Percentiles rank a stretch among this genome's conserved stretches.
Conservation (phyloP, 2,329 filamentous ascomycete species). For the Gyromitra esculenta region DNA sequence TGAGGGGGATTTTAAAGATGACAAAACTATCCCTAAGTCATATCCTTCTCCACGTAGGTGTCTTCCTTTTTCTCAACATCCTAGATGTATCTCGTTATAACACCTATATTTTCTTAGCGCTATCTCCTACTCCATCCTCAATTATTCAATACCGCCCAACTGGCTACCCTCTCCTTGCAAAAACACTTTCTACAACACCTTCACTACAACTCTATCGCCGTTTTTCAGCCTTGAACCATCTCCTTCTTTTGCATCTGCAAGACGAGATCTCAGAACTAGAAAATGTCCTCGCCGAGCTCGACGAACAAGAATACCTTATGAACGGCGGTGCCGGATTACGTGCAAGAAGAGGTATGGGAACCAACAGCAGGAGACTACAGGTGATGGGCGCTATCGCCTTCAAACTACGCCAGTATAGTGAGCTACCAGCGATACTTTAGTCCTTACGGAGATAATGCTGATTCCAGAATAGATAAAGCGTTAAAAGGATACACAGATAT, state of each 20-base stretch:
- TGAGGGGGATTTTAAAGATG: background rate
- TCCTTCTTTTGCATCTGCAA: constrained; percentile 82
- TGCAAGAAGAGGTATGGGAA: constrained; percentile 53
- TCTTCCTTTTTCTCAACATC: background rate
- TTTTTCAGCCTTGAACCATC: constrained; percentile 83
- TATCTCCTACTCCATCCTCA: constrained; percentile 23
- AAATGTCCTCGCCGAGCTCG: constrained; percentile 76
- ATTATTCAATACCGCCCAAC: constrained; percentile 46
- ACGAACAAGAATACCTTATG: constrained; percentile 62
- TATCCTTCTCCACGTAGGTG: constrained; percentile 34
- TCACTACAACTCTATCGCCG: constrained; percentile 76
- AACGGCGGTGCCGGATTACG: constrained; percentile 58
- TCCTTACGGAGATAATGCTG: background rate
- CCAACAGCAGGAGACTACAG: constrained; percentile 51
- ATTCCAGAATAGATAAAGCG: constrained; percentile 34
- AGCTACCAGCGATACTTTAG: background rate
- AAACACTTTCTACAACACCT: constrained; percentile 53
- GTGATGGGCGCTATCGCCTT: constrained; percentile 56
- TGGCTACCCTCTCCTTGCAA: constrained; percentile 56
- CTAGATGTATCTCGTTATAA: background rate
- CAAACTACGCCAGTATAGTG: constrained; percentile 56
- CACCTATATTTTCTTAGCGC: background rate
- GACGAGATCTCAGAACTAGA: constrained; percentile 85
- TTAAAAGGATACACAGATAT: constrained; percentile 47
- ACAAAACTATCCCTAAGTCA: background rate